Conservation (phyloP, 257 asterid species). For the Nyctanthes arbortristis region DNA sequence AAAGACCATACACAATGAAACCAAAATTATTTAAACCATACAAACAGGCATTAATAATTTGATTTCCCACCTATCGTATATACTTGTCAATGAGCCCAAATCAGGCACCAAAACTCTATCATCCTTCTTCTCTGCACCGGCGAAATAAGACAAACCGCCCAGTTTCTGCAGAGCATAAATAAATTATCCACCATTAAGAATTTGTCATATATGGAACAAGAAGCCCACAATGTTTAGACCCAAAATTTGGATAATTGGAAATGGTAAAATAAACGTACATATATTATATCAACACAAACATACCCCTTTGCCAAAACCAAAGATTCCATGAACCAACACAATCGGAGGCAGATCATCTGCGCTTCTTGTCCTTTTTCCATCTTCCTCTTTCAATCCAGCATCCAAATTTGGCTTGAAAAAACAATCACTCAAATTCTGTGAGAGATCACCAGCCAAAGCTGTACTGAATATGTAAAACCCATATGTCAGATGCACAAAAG, state of each 20-base stretch:
- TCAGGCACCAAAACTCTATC: conserved; percentile 97
- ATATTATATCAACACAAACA: not conserved
- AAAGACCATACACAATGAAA: not conserved
- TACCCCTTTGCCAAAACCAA: conserved; percentile 99
- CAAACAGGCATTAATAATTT: not conserved
- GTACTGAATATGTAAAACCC: conserved; percentile 94
- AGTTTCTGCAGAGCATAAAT: conserved; percentile 50
- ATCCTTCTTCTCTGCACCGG: conserved; percentile 98
- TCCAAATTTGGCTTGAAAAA: conserved; percentile 61
- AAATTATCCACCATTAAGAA: conserved; percentile 18
- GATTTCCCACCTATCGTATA: conserved; percentile 64
- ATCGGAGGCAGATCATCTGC: conserved; percentile 82
- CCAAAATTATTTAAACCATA: not conserved
- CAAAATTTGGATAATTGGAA: not conserved
- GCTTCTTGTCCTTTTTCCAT: conserved; percentile 32
- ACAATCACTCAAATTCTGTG: conserved; percentile 66
- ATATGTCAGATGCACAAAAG: conserved; percentile 80
- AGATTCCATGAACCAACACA: conserved; percentile 91
- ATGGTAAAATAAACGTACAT: not conserved
- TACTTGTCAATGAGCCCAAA: conserved; percentile 86
- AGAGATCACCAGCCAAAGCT: conserved; percentile 88
- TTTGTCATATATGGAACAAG: not conserved
- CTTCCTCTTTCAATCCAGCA: conserved; percentile 40
- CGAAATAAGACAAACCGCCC: conserved; percentile 95
- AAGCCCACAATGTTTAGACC: conserved; percentile 7